Conservation (phyloP, 2,329 filamentous ascomycete species). For the Ustulina deusta region DNA sequence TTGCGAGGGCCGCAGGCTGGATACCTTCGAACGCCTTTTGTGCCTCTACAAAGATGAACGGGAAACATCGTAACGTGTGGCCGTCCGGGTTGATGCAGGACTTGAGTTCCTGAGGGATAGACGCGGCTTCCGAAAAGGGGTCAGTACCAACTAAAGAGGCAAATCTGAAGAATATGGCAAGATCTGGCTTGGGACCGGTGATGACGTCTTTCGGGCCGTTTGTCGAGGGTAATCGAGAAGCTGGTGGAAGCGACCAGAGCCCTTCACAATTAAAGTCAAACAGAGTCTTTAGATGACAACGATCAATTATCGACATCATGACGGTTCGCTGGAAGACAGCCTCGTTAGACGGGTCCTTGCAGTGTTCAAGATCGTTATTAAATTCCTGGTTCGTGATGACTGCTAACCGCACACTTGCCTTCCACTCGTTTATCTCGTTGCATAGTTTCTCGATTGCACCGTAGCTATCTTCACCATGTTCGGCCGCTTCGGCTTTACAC, state of each 20-base stretch:
- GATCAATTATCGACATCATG: constrained; percentile 22
- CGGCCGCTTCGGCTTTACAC: background rate
- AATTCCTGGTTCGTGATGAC: constrained; percentile 8
- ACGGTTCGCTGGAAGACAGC: constrained; percentile 20
- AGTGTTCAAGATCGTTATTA: constrained; percentile 8
- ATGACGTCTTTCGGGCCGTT: constrained; percentile 1
- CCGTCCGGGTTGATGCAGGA: constrained; percentile 9
- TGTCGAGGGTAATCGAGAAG: constrained; percentile 11
- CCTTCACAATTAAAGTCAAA: constrained; percentile 23
- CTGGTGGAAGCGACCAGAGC: constrained; percentile 6
- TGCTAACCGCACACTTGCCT: background rate
- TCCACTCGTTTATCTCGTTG: constrained; percentile 17
- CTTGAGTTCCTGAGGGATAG: background rate
- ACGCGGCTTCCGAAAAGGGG: background rate
- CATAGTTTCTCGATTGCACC: constrained; percentile 1
- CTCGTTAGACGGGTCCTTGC: background rate
- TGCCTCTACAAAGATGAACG: constrained; percentile 17
- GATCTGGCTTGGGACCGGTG: constrained; percentile 12
- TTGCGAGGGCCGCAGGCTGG: constrained; percentile 8
- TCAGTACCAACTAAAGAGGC: background rate
- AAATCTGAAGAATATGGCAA: constrained; percentile 22
- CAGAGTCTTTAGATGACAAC: no score
- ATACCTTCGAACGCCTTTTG: constrained; percentile 4
- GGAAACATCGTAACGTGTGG: background rate
- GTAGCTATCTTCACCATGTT: background rate